These are phyloP conservation scores for Botrytis porri DNA, from an alignment of 2,329 filamentous ascomycete species.

Conservation along the genomic window DNA sequence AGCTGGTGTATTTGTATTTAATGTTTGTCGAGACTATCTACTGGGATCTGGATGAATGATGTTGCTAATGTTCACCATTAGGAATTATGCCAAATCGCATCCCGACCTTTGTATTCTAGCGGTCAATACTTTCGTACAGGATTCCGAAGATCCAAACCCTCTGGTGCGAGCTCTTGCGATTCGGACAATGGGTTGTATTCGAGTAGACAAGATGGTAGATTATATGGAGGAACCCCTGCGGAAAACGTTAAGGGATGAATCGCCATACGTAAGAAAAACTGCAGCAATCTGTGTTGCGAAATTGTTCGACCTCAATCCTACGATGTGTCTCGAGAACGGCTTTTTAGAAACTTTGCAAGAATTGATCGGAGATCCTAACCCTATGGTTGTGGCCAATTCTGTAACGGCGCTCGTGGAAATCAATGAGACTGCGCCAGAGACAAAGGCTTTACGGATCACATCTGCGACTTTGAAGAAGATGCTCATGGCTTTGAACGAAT, in stretches of 20 bases:
- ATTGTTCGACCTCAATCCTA: constrained; percentile 89
- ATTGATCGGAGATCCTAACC: constrained; percentile 94
- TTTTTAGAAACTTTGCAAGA: constrained; percentile 93
- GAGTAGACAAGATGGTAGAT: constrained; percentile 99
- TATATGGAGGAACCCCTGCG: constrained; percentile 98
- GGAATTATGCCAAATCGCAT: constrained; percentile 99
- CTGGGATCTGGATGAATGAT: neutral
- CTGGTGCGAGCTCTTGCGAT: constrained; percentile 92
- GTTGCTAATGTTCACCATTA: constrained; percentile 41
- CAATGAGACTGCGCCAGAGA: constrained; percentile 84
- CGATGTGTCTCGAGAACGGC: constrained; percentile 93
- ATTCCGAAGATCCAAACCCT: constrained; percentile 97
- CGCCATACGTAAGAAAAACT: constrained; percentile 96
- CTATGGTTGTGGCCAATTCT: constrained; percentile 98
- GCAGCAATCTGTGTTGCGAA: constrained; percentile 97
- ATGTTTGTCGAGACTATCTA: constrained; percentile 57
- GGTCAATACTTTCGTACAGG: constrained; percentile 98
- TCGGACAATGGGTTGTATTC: constrained; percentile 96
- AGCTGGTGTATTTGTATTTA: constrained; percentile 95
- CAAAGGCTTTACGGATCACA: constrained; percentile 79
- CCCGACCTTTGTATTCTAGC: constrained; percentile 97
- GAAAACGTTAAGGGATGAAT: constrained; percentile 95
- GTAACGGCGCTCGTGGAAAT: constrained; percentile 94
- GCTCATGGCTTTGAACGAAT: constrained; percentile 93
- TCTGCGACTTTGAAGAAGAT: constrained; percentile 87